These are phyloP conservation scores for Ophiostoma triangulosporum DNA, from an alignment of 2,329 filamentous ascomycete species.

Conservation along the genomic window DNA sequence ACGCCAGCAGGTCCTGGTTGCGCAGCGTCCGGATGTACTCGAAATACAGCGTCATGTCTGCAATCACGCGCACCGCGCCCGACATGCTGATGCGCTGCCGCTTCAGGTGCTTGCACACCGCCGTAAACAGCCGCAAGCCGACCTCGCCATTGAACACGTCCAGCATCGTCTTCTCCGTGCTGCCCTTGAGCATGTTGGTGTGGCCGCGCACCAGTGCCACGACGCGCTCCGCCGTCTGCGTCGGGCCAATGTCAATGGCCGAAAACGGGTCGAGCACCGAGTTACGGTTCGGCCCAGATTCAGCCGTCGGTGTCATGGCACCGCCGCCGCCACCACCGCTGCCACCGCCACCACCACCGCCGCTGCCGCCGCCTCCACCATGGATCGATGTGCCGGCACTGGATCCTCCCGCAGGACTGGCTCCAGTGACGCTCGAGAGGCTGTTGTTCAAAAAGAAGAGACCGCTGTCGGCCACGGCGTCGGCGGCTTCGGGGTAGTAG, in stretches of 20 bases:
- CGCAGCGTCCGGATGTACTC: constrained; percentile 67
- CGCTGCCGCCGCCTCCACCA: neutral
- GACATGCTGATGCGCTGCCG: constrained; percentile 82
- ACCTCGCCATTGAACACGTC: constrained; percentile 99
- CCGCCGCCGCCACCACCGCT: constrained; percentile 14
- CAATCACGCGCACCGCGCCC: constrained; percentile 84
- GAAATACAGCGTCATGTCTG: constrained; percentile 91
- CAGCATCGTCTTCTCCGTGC: constrained; percentile 93
- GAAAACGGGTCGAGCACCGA: neutral
- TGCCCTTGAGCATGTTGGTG: constrained; percentile 84
- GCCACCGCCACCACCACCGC: neutral
- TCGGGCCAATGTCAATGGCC: constrained; percentile 44
- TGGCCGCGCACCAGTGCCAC: constrained; percentile 79
- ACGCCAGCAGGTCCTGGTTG: constrained; percentile 73
- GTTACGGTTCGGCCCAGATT: constrained; percentile 18
- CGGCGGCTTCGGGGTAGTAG: constrained; percentile 58
- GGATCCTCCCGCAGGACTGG: constrained; percentile 19
- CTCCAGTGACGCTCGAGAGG: constrained; percentile 12
- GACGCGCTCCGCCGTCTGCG: constrained; percentile 62
- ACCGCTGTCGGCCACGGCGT: constrained; percentile 16
- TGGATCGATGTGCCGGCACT: constrained; percentile 18
- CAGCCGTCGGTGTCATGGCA: constrained; percentile 11
- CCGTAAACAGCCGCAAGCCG: constrained; percentile 78
- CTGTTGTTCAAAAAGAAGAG: constrained; percentile 11
- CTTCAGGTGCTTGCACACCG: constrained; percentile 94